Base-by-base conservation (phyloP, 352 stramenopile species). In the Phytophthora hibernalis region DNA sequence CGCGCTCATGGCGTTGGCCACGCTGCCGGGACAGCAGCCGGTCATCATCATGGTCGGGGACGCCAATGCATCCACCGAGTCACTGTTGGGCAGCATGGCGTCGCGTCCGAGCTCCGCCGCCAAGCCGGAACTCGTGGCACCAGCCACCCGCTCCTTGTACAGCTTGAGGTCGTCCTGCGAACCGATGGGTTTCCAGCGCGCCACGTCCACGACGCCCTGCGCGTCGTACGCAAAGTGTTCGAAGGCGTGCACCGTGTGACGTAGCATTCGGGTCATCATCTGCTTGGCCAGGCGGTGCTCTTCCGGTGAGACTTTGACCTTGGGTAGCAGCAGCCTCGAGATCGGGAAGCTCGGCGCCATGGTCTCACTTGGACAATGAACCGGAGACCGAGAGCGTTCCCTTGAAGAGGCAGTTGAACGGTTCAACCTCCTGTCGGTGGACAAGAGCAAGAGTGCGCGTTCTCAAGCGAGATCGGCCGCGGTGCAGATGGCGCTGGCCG, bases 121-220 rank as follows among this genome's bases (percentile, higher is more conserved):
- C 26, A 78, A 44, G 11, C 65, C 57, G 1, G 72, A 61, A 59
- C 65, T 76, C 28, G 61, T 80, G 11, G 52, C 40, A 3, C 72
- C 75, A 0, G 43, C 51, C 16, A 73, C 69, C 5, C 77, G 74
- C 59, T 88, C 75, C 48, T 68, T 79, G 65, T 75, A 88, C 7
- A 90, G 61, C 57, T 80, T 75, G 37, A 90, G 65, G 20, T 75
- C 72, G 44, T 85, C 77, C 16, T 79, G 74, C n/a, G 70, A 68
- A 5, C 65, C 67, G 28, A 79, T 57, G 9, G 55, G 28, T 52
- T 87, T 88, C 82, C 82, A 90, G 0, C 70, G 55, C 0, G 54
- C 65, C 18, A 30, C 42, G 65, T 90, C 77, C 31, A 87, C 75
- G 12, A 77, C 42, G 22, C 73, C 69, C 2, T 74, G 60, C 3